Evolutionary conservation across 257 asterid species (phyloP).

Genomic region (Asclepias syriaca): DNA sequence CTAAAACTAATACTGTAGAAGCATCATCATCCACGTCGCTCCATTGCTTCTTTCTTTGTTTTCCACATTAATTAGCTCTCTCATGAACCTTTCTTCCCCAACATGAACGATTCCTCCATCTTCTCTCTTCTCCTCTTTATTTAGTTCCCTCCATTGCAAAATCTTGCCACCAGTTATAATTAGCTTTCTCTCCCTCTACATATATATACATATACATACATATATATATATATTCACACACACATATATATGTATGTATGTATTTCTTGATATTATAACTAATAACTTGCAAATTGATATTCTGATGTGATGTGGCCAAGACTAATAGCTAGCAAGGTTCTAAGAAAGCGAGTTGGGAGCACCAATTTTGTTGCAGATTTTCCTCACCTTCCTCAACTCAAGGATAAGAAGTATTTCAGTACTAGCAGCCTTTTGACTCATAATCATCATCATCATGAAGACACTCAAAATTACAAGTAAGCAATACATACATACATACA

Average conservation of each 20-base stretch:
- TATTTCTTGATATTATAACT: background rate
- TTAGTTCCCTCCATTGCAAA: background rate
- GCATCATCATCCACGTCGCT: constrained; percentile 22
- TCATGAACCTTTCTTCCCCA: background rate
- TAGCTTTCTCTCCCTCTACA: no score
- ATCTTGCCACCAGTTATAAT: background rate
- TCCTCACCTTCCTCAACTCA: constrained; percentile 27
- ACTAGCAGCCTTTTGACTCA: constrained; percentile 13
- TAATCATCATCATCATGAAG: constrained; percentile 12
- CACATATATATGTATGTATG: no score
- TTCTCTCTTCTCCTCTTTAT: background rate
- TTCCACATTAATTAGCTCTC: constrained; percentile 10
- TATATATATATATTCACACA: no score
- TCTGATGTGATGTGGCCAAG: constrained; percentile 58
- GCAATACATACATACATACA: background rate
- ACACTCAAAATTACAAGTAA: constrained; percentile 36
- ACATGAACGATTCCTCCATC: background rate
- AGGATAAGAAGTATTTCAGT: constrained; percentile 22
- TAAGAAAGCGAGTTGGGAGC: constrained; percentile 40
- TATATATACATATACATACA: no score
- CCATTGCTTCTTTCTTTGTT: background rate
- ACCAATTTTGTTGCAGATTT: constrained; percentile 52
- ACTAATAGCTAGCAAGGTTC: constrained; percentile 54
- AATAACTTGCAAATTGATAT: background rate
- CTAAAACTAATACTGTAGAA: background rate